Evolutionary conservation across 75 land plant genomes (phyloP).

Genomic region (Selaginella moellendorffii): DNA sequence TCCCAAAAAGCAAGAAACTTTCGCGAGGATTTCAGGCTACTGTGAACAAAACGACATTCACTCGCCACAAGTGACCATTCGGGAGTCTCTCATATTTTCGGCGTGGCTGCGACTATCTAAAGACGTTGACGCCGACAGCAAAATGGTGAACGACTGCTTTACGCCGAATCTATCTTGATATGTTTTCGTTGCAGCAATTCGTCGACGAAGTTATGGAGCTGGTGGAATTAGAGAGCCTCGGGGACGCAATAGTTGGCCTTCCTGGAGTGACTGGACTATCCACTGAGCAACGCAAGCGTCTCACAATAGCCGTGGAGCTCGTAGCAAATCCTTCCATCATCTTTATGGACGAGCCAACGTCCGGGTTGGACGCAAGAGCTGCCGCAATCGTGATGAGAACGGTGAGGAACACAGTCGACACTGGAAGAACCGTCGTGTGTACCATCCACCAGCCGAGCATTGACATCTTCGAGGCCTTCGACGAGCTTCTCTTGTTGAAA

Average conservation of each 20-base stretch:
- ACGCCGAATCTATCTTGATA: neutral
- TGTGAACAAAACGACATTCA: conserved; percentile 21
- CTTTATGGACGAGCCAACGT: conserved; percentile 32
- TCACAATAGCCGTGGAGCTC: conserved; percentile 27
- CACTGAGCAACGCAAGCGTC: conserved; percentile 26
- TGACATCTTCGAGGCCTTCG: conserved; percentile 30
- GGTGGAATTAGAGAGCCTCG: conserved; percentile 19
- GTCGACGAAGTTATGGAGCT: conserved; percentile 30
- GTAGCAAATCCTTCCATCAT: conserved; percentile 29
- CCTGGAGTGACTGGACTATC: conserved; percentile 25
- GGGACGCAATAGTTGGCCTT: conserved; percentile 25
- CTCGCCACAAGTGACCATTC: conserved; percentile 17
- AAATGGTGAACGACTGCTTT: conserved; percentile 4
- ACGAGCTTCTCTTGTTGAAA: conserved; percentile 3
- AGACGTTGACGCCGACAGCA: conserved; percentile 3
- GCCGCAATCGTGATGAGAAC: conserved; percentile 27
- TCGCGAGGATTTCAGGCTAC: conserved; percentile 15
- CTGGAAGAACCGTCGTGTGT: conserved; percentile 27
- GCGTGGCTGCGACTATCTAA: conserved; percentile 23
- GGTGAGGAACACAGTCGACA: conserved; percentile 23
- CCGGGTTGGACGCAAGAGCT: conserved; percentile 28
- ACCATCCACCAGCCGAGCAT: conserved; percentile 32
- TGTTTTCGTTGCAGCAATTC: conserved; percentile 17
- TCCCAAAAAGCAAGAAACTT: conserved; percentile 20
- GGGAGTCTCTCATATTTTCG: conserved; percentile 22